These are phyloP conservation scores for Geum urbanum DNA, from an alignment of 306 rosid genomes.

Conservation along the genomic window DNA sequence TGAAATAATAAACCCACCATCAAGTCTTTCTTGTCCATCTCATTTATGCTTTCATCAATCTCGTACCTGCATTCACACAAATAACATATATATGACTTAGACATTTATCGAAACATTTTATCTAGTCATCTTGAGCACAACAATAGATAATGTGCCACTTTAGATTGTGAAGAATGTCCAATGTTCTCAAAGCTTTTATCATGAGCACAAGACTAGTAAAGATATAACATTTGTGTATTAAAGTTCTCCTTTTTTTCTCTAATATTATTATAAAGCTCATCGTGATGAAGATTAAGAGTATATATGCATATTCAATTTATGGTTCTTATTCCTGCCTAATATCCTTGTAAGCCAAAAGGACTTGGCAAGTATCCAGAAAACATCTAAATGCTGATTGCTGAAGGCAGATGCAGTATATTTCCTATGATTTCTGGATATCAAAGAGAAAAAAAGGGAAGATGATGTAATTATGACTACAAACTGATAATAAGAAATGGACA, in stretches of 20 bases:
- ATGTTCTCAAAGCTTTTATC: neutral
- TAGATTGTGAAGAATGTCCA: too few relatives aligned
- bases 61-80: slow-evolving; percentile 53
- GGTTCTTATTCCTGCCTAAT: neutral
- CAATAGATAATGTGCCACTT: too few relatives aligned
- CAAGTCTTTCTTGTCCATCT: slow-evolving; percentile 51
- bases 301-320: too few relatives aligned
- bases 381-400: neutral
- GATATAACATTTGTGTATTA: neutral
- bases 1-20: slow-evolving; percentile 63
- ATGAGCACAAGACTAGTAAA: neutral
- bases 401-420: neutral
- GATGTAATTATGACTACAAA: neutral
- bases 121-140: too few relatives aligned
- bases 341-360: neutral
- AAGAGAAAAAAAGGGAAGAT: neutral
- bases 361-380: neutral
- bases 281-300: too few relatives aligned
- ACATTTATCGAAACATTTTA: too few relatives aligned
- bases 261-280: neutral
- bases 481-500: neutral
- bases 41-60: slow-evolving; percentile 48
- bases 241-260: too few relatives aligned
- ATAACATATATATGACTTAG: slow-evolving; percentile 4
- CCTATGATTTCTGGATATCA: neutral